These are phyloP conservation scores for Eimeria sp. DNA, from an alignment of 169 alveolate species.

Conservation along the genomic window DNA sequence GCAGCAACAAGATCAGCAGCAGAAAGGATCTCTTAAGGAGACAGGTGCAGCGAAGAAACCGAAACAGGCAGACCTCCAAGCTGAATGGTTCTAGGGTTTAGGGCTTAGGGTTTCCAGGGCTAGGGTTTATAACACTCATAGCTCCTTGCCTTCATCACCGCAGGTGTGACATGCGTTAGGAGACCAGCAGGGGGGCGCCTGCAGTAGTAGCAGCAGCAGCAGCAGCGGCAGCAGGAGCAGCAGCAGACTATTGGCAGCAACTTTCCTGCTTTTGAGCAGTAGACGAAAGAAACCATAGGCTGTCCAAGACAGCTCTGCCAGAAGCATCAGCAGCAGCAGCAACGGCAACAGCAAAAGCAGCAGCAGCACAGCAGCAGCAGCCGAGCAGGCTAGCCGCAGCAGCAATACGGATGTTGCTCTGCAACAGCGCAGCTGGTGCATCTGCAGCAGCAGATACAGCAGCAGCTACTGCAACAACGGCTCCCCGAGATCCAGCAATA, in stretches of 20 bases:
- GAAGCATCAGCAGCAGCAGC: slow-evolving; percentile 2
- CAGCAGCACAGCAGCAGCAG: slow-evolving; percentile 27
- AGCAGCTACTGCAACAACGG: neutral
- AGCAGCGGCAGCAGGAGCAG: neutral
- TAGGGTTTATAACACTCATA: neutral
- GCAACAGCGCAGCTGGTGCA: neutral
- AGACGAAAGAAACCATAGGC: neutral
- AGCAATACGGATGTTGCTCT: neutral
- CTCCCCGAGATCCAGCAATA: neutral
- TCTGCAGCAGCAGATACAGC: neutral
- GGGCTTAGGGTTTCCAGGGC: neutral
- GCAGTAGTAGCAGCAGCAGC: slow-evolving; percentile 47
- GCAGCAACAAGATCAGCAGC: neutral
- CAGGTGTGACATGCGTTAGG: neutral
- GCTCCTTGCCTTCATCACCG: slow-evolving; percentile 15
- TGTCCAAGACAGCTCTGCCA: neutral
- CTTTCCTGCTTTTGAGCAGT: neutral
- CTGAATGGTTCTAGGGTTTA: neutral
- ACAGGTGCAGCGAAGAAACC: neutral
- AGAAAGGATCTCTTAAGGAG: neutral
- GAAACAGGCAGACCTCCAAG: neutral
- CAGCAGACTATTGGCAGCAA: neutral
- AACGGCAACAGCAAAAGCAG: neutral
- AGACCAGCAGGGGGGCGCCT: neutral
- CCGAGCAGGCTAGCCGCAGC: neutral